Evolutionary conservation across 1,139 yeast species (phyloP).

Genomic region (Blastobotrys elegans): DNA sequence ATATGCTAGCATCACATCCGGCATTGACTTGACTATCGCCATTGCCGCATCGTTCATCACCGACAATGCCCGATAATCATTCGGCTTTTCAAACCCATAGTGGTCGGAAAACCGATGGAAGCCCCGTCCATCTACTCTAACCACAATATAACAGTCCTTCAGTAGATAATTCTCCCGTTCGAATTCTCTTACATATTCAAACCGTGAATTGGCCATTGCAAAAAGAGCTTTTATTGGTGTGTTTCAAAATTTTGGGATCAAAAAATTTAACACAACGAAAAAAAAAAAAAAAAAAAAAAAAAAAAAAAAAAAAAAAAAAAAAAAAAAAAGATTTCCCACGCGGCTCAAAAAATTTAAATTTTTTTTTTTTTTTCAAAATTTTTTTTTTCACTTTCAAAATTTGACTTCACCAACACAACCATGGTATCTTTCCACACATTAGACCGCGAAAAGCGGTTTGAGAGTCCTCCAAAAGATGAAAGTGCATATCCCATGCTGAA

Average conservation of each 20-base stretch:
- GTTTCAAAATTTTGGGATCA: not conserved
- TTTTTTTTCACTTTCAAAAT: constrained; percentile 1
- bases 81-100: constrained; percentile 80
- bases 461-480: constrained; percentile 83
- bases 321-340: too few relatives aligned
- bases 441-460: constrained; percentile 80
- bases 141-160: constrained; percentile 75
- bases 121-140: constrained; percentile 91
- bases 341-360: not conserved
- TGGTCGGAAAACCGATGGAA: constrained; percentile 73
- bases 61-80: constrained; percentile 67
- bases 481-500: constrained; percentile 74
- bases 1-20: constrained; percentile 76
- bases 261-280: constrained; percentile 3
- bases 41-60: constrained; percentile 81
- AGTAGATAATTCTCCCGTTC: constrained; percentile 70
- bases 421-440: constrained; percentile 66
- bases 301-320: not conserved
- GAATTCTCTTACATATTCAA: constrained; percentile 78
- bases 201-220: constrained; percentile 60
- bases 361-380: not conserved
- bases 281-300: not conserved
- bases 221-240: not conserved
- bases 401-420: not conserved
- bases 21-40: constrained; percentile 54